Base-by-base conservation (phyloP, 2,329 filamentous ascomycete genomes). In the Scytalidium lignicola region DNA sequence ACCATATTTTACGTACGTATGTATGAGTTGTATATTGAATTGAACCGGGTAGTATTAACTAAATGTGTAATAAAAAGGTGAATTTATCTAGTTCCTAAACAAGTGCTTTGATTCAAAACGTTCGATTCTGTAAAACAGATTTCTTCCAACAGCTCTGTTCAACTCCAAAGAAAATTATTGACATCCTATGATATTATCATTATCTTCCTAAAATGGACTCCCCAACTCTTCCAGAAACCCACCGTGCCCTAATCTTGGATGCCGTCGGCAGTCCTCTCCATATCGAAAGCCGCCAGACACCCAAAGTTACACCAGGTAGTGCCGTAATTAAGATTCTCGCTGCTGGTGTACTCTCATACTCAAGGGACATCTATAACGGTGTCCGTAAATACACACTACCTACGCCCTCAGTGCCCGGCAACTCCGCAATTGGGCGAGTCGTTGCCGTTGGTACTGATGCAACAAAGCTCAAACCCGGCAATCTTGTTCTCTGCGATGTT, bases 281-380 rank as follows among this genome's bases (percentile, higher is more conserved):
- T 12, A 42, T 71, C 42, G 55, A 67, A 47, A 60, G 49, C 2
- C 17, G 67, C 0, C 60, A 67, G 13, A 69, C 61, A 4, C 70
- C 69, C 0, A 41, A 58, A 13, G 52, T 65, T 1, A 54, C 28
- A 3, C 56, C 61, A 0, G 72, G 73, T 6, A 67, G 58, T n/a
- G 70, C 65, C 1, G 48, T 75, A 7, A 59, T 75, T n/a, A 62
- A 58, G 1, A 58, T 75, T 40, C 50, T 68, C 9, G 56, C 58
- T 1, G 61, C 66, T 0, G 55, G 54, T 6, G 58, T 73, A 2
- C 42, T 73, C 8, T 61, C 66, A 5, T 74, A 74, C 55, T 52
- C 54, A 10, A 51, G 61, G 13, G 62, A 68, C 0, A 60, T 75
- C 41, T 68, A 70, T 58, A 63, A 64, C 26, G 71, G 70, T 12